A percentile compares a stretch with the other conserved stretches of the same genome.
These are phyloP conservation scores for Nothophytophthora sp. DNA, from an alignment of 352 stramenopile species.

Conservation along the genomic window DNA sequence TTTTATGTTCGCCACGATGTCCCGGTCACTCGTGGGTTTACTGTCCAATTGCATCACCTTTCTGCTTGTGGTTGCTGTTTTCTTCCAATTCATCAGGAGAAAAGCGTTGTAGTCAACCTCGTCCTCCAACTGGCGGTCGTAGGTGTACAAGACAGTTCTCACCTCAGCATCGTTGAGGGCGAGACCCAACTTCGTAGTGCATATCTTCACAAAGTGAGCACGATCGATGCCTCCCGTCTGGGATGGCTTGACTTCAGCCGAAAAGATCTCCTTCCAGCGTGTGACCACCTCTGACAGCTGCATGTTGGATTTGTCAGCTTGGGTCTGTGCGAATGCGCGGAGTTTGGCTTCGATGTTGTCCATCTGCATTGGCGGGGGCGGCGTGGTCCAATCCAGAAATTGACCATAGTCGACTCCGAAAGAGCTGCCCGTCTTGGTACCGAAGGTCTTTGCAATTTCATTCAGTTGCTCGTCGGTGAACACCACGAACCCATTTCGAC, in stretches of 20 bases:
- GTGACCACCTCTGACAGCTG: conserved; percentile 40
- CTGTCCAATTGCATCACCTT: conserved; percentile 25
- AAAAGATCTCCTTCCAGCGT: conserved; percentile 46
- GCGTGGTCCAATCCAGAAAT: conserved; percentile 73
- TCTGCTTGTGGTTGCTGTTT: conserved; percentile 16
- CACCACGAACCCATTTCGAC: conserved; percentile 43
- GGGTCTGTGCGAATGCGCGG: conserved; percentile 32
- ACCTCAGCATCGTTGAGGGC: conserved; percentile 55
- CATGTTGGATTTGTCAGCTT: conserved; percentile 30
- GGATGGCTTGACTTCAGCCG: conserved; percentile 15
- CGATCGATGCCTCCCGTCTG: conserved; percentile 28
- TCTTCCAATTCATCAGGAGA: conserved; percentile 59
- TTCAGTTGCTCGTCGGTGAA: conserved; percentile 42
- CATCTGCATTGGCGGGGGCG: conserved; percentile 31
- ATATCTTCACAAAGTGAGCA: conserved; percentile 44
- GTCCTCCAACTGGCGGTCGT: conserved; percentile 55
- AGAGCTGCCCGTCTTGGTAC: conserved; percentile 34
- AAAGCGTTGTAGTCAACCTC: conserved; percentile 52
- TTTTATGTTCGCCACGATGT: conserved; percentile 16
- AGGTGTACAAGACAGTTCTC: conserved; percentile 48
- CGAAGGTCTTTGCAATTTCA: conserved; percentile 54
- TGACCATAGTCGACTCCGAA: conserved; percentile 71
- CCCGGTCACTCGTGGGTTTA: not conserved
- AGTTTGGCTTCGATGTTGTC: conserved; percentile 53
- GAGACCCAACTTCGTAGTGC: conserved; percentile 30